A percentile compares a stretch with the other conserved stretches of the same genome.
Conservation (phyloP, 805 yeast genomes). For the Hanseniaspora clermontiae region DNA sequence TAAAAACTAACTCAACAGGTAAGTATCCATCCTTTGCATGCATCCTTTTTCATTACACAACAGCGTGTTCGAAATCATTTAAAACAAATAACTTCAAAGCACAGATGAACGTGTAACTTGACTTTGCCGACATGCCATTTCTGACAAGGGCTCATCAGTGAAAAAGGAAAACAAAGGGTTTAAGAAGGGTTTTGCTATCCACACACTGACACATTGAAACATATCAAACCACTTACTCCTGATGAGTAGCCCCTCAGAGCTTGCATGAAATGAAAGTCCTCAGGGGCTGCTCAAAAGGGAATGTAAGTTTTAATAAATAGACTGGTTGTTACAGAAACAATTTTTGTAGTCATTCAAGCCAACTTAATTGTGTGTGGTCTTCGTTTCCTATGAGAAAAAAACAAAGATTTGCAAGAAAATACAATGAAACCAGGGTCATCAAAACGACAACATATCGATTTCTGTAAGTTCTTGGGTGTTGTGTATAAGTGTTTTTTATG, state of each 20-base stretch:
- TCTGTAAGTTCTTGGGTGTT: background rate
- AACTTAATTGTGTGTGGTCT: conserved; percentile 15
- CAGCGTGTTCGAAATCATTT: background rate
- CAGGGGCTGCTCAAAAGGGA: too few relatives aligned
- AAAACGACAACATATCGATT: background rate
- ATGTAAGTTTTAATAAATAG: background rate
- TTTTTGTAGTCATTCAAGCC: conserved; percentile 2
- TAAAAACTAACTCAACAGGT: background rate
- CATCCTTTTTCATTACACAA: background rate
- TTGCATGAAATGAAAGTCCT: too few relatives aligned
- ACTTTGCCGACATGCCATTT: background rate
- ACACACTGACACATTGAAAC: conserved; percentile 29
- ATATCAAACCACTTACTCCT: conserved; percentile 11
- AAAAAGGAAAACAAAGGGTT: conserved; percentile 1
- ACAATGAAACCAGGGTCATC: background rate
- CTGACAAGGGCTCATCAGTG: background rate
- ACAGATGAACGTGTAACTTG: background rate
- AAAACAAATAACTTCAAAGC: background rate
- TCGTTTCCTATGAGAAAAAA: background rate
- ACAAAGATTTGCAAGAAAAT: background rate
- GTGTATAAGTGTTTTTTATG: too few relatives aligned
- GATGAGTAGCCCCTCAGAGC: too few relatives aligned
- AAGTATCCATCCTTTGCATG: background rate
- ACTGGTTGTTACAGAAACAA: too few relatives aligned
- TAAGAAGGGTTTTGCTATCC: conserved; percentile 15